Conservation (phyloP, 2,329 filamentous ascomycete species). For the Xylaria sp. region DNA sequence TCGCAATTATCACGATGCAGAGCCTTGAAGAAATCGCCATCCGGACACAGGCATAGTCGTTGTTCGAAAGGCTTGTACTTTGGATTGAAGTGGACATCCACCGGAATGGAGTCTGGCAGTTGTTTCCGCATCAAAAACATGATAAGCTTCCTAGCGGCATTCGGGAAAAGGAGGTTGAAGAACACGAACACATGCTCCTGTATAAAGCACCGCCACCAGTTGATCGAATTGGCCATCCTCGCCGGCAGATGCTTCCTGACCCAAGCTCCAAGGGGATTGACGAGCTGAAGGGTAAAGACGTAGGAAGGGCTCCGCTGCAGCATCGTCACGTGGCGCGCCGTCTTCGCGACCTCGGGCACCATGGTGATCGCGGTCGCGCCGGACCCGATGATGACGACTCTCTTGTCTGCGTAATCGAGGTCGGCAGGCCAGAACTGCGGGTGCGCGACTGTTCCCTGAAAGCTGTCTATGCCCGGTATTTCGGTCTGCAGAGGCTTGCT, state of each 20-base stretch:
- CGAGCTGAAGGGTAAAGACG: slow-evolving; percentile 59
- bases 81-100: slow-evolving; percentile 57
- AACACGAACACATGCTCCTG: slow-evolving; percentile 42
- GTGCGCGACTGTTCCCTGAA: slow-evolving; percentile 63
- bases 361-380: slow-evolving; percentile 82
- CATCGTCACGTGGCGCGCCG: slow-evolving; percentile 72
- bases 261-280: slow-evolving; percentile 38
- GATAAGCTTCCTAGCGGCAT: slow-evolving; percentile 47
- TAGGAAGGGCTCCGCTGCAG: slow-evolving; percentile 79
- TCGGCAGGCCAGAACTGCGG: slow-evolving; percentile 74
- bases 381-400: slow-evolving; percentile 72
- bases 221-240: slow-evolving; percentile 48
- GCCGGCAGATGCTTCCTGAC: slow-evolving; percentile 46
- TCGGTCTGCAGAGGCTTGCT: slow-evolving; percentile 52
- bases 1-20: slow-evolving; percentile 44
- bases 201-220: slow-evolving; percentile 47
- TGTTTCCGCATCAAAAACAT: slow-evolving; percentile 44
- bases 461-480: slow-evolving; percentile 63
- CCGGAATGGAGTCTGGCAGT: slow-evolving; percentile 50
- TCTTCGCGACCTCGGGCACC: slow-evolving; percentile 68
- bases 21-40: slow-evolving; percentile 49
- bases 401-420: slow-evolving; percentile 67
- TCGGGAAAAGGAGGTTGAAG: slow-evolving; percentile 54
- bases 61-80: slow-evolving; percentile 66
- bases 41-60: slow-evolving; percentile 61